phyloP scores from a whole-genome alignment of 2,329 filamentous ascomycete species.

The Aspergillus ochraceus region DNA sequence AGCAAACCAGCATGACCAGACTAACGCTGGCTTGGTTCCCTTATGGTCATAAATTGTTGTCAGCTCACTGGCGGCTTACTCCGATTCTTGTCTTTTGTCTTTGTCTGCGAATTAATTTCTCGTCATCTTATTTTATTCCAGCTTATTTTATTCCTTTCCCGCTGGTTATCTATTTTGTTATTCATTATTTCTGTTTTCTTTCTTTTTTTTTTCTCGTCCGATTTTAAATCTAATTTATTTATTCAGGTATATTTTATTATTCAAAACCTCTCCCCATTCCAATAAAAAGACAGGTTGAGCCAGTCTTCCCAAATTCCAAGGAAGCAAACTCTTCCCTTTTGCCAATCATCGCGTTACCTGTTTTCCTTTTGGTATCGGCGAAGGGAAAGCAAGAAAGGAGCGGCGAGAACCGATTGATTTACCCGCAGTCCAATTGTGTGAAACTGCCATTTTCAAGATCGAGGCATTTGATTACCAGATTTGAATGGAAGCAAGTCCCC shows the following conservation, averaged over 20 bases:
- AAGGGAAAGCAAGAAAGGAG: neutral
- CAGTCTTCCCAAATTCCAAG: neutral
- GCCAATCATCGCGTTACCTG: constrained; percentile 4
- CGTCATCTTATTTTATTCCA: neutral
- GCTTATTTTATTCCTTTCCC: neutral
- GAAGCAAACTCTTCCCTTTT: neutral
- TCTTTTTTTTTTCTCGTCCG: neutral
- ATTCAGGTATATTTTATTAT: neutral
- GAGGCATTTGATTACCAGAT: neutral
- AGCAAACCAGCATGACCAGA: neutral
- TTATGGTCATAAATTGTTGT: neutral
- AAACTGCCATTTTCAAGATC: neutral
- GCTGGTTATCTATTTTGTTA: neutral
- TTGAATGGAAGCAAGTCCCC: neutral
- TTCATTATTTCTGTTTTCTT: neutral
- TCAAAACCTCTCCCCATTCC: neutral
- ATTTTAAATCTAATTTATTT: neutral
- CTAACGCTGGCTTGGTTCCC: neutral
- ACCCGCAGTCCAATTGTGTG: neutral
- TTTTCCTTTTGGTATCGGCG: neutral
- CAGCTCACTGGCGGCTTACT: constrained; percentile 14
- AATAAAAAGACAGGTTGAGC: neutral
- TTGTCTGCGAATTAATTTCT: constrained; percentile 5
- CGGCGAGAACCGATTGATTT: neutral
- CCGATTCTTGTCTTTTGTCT: constrained; percentile 8